Evolutionary conservation across 2,329 filamentous ascomycete species (phyloP).

Genomic region (Chalaropsis ovoidea): DNA sequence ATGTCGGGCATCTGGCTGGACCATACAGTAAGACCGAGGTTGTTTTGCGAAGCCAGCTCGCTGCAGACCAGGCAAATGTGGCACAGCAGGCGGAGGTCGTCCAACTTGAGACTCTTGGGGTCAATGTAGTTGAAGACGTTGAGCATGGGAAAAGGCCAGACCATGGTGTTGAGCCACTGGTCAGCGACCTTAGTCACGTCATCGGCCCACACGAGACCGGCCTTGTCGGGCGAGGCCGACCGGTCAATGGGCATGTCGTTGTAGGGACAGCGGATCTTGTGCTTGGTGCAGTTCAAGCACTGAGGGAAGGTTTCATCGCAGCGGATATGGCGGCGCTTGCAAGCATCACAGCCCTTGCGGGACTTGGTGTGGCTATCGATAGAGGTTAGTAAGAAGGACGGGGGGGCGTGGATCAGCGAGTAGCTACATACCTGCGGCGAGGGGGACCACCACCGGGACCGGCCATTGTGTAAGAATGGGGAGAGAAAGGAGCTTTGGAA

Average conservation of each 20-base stretch:
- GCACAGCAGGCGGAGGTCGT: slow-evolving; percentile 80
- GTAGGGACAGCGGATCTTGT: slow-evolving; percentile 97
- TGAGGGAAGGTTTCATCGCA: slow-evolving; percentile 97
- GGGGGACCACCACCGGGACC: slow-evolving; percentile 91
- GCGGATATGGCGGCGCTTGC: slow-evolving; percentile 92
- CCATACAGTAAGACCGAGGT: slow-evolving; percentile 83
- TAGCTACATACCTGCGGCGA: slow-evolving; percentile 46
- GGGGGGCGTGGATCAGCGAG: background rate
- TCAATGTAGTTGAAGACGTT: slow-evolving; percentile 64
- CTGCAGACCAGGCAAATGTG: slow-evolving; percentile 80
- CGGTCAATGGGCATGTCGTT: slow-evolving; percentile 67
- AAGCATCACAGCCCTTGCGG: slow-evolving; percentile 94
- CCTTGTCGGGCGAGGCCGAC: slow-evolving; percentile 50
- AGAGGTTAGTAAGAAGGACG: slow-evolving; percentile 27
- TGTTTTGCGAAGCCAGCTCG: slow-evolving; percentile 65
- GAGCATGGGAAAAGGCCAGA: slow-evolving; percentile 73
- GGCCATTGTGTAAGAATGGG: slow-evolving; percentile 54
- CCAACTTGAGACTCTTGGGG: slow-evolving; percentile 60
- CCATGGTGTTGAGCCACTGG: slow-evolving; percentile 62
- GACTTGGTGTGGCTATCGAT: slow-evolving; percentile 88
- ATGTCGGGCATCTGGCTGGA: slow-evolving; percentile 74
- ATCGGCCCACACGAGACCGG: slow-evolving; percentile 72
- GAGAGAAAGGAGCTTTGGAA: slow-evolving; percentile 13
- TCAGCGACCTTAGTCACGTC: slow-evolving; percentile 73
- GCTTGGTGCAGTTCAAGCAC: slow-evolving; percentile 98